Base-by-base conservation (phyloP, 2,329 filamentous ascomycete species). In the Cladosporium sphaerospermum region DNA sequence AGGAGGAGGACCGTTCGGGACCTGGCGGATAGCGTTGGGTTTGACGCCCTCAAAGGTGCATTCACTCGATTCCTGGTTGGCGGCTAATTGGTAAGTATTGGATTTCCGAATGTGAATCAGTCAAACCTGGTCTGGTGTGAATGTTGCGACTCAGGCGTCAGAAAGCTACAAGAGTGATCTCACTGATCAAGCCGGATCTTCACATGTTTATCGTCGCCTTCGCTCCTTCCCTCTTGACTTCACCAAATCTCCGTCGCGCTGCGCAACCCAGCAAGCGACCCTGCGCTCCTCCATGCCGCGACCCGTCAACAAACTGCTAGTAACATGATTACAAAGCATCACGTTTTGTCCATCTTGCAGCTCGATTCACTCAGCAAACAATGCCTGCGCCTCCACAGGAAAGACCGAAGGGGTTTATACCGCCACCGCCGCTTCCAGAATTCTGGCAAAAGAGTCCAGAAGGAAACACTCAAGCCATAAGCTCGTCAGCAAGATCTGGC, bases 391-490 rank as follows among this genome's bases (percentile, higher is more conserved):
- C 50, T 31, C 19, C 36, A 6, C 31, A 43, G 39, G 43, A 47
- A 46, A 47, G 51, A 43, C 36, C 45, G 36, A 41, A 53, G 32
- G 39, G 36, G 14, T 42, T 53, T 28, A 63, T 66, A 13, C 61
- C 62, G 11, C 61, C 61, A 14, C 63, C 63, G 31, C 63, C 63
- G 34, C 54, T 64, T 32, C 61, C 61, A 32, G 59, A 64, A 23
- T 62, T 63, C 56, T 66, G 62, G 52, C 39, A 43, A 19, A 19
- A 19, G 16, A 51, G 32, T 43, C 6, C 23, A 47, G 36, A 37
- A 43, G 43, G 52, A 19, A 50, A 52, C 28, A 49, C 34, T 28
- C 34, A 50, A 41, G n/a, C 47, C 11, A 18, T 40, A 6, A 40
- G 23, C 23, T 53, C 55, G 41, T 47, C 56, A 14, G 28, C 57